These are phyloP conservation scores for Magnolia officinalis DNA, from an alignment of 164 flowering plant genomes.

Conservation along the genomic window DNA sequence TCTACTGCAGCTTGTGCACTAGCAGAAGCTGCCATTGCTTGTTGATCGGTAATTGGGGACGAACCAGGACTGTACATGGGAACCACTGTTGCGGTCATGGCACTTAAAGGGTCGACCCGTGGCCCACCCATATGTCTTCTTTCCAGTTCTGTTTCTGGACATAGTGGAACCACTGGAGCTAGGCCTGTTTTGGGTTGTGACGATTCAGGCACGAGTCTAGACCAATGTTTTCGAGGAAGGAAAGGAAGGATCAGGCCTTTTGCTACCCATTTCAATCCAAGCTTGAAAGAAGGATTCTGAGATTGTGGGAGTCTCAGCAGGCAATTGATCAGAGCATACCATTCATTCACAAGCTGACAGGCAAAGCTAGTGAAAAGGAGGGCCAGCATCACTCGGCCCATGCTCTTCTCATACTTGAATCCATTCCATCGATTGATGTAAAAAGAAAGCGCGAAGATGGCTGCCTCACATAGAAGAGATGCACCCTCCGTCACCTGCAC, in stretches of 20 bases:
- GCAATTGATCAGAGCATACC: conserved; percentile 45
- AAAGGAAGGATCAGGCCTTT: conserved; percentile 53
- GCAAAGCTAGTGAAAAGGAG: conserved; percentile 43
- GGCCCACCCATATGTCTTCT: conserved; percentile 18
- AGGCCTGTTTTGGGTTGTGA: conserved; percentile 38
- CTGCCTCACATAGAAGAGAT: conserved; percentile 51
- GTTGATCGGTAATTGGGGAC: conserved; percentile 16
- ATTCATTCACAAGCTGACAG: conserved; percentile 46
- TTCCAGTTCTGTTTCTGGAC: conserved; percentile 27
- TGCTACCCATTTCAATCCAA: conserved; percentile 42
- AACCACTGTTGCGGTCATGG: conserved; percentile 52
- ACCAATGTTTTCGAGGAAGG: conserved; percentile 49
- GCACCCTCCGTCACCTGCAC: conserved; percentile 44
- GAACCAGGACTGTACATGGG: conserved; percentile 51
- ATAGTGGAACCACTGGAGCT: conserved; percentile 30
- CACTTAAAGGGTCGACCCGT: conserved; percentile 17
- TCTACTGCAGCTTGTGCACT: conserved; percentile 1
- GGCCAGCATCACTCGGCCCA: conserved; percentile 39
- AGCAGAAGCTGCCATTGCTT: not conserved
- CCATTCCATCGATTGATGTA: conserved; percentile 11
- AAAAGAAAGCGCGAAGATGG: conserved; percentile 39
- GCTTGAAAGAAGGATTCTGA: conserved; percentile 34
- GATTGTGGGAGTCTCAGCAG: conserved; percentile 37
- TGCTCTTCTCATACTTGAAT: conserved; percentile 13
- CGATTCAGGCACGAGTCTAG: conserved; percentile 26